Conservation (phyloP, 352 stramenopile species). For the Phytophthora kernoviae region DNA sequence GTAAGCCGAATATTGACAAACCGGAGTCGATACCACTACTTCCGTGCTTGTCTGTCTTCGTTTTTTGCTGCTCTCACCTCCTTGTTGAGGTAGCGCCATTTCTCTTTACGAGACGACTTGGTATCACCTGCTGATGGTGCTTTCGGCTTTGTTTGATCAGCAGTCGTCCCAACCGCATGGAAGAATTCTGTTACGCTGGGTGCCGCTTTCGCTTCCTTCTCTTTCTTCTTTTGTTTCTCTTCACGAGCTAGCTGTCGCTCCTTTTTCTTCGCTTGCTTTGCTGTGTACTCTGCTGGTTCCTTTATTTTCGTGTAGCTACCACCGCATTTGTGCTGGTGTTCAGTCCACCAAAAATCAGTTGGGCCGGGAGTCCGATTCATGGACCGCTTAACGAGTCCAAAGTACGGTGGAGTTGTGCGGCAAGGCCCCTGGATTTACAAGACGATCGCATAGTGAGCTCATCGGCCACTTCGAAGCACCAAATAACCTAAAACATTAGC, state of each 20-base stretch:
- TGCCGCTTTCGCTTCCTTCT: slow-evolving; percentile 19
- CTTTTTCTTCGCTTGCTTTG: slow-evolving; percentile 66
- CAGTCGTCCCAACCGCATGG: slow-evolving; percentile 8
- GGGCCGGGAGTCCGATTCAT: slow-evolving; percentile 87
- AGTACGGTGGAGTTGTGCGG: slow-evolving; percentile 63
- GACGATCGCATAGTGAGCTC: neutral
- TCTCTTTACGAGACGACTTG: slow-evolving; percentile 23
- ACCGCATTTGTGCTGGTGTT: slow-evolving; percentile 71
- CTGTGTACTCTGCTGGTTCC: slow-evolving; percentile 60
- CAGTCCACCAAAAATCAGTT: slow-evolving; percentile 73
- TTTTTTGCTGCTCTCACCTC: slow-evolving; percentile 14
- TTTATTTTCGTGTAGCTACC: slow-evolving; percentile 79
- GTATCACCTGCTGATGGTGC: slow-evolving; percentile 8
- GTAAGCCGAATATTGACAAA: slow-evolving; percentile 1
- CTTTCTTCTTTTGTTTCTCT: slow-evolving; percentile 36
- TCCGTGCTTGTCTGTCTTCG: slow-evolving; percentile 14
- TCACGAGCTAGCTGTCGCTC: slow-evolving; percentile 25
- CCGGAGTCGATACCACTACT: slow-evolving; percentile 2
- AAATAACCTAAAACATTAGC: neutral
- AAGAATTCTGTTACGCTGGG: slow-evolving; percentile 41
- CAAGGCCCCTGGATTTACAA: slow-evolving; percentile 61
- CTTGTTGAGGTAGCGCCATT: slow-evolving; percentile 15
- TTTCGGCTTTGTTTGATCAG: neutral
- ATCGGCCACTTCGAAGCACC: no score
- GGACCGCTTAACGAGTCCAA: slow-evolving; percentile 82